Conservation (phyloP, 169 alveolate genomes). For the Plasmodium berghei region DNA sequence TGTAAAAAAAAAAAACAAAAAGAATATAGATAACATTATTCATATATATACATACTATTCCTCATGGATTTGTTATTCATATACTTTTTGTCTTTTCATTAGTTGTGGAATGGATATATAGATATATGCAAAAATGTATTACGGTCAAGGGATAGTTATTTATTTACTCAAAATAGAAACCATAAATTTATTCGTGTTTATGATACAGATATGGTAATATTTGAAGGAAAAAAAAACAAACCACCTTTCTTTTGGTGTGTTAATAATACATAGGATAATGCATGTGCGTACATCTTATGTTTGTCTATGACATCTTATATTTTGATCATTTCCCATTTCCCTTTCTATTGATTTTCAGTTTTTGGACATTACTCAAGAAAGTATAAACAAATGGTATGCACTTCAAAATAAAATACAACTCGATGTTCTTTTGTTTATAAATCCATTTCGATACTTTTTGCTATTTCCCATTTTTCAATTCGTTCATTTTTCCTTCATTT, state of each 20-base stretch:
- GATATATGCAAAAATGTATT: conserved; percentile 52
- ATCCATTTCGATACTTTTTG: too few relatives aligned
- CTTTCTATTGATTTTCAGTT: conserved; percentile 4
- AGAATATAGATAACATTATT: background rate
- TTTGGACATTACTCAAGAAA: conserved; percentile 25
- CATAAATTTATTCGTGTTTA: conserved; percentile 49
- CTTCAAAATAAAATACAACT: background rate
- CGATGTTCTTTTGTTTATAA: background rate
- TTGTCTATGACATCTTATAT: background rate
- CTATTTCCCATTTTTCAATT: background rate
- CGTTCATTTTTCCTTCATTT: background rate
- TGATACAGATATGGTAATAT: conserved; percentile 39
- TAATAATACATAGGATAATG: background rate
- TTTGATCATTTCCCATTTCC: background rate
- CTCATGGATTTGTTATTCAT: background rate
- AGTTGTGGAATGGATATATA: conserved; percentile 60
- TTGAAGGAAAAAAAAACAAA: background rate
- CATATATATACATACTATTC: background rate
- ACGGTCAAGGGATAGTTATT: conserved; percentile 30
- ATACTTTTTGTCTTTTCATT: background rate
- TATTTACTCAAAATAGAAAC: conserved; percentile 27
- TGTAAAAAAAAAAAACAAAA: background rate
- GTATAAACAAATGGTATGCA: conserved; percentile 19
- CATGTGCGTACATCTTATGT: background rate
- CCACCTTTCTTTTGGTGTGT: background rate